phyloP scores from a whole-genome alignment of 192 early-diverging fungal genomes.

The Backusella westeae region DNA sequence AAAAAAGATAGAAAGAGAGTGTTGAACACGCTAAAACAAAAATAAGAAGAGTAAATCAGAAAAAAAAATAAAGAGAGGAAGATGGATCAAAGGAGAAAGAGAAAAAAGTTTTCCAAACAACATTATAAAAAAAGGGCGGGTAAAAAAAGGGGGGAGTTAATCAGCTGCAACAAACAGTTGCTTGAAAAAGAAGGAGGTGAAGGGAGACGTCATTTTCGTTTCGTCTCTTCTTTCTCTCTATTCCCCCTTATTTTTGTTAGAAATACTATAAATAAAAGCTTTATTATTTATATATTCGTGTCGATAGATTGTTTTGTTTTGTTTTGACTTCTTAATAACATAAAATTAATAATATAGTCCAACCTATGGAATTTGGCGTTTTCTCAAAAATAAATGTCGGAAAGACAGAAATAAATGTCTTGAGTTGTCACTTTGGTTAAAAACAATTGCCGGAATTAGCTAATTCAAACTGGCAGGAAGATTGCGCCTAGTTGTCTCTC shows the following conservation, averaged over 20 bases:
- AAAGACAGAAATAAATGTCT: too few species aligned
- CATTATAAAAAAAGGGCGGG: slow-evolving; percentile 9
- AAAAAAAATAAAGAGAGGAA: slow-evolving; percentile 10
- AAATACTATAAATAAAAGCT: neutral
- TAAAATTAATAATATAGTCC: neutral
- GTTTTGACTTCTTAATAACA: too few species aligned
- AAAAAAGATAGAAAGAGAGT: neutral
- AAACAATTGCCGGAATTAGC: too few species aligned
- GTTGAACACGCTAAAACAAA: neutral
- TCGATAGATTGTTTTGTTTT: neutral
- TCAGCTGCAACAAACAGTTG: neutral
- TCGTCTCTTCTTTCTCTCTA: neutral
- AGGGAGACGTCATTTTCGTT: neutral
- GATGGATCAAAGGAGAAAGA: slow-evolving; percentile 6
- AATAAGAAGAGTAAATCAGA: neutral
- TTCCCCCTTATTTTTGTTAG: neutral
- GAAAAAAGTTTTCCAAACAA: neutral
- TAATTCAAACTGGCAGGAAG: too few species aligned
- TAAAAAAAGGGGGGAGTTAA: slow-evolving; percentile 5
- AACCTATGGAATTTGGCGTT: too few species aligned
- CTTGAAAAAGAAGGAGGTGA: slow-evolving; percentile 2
- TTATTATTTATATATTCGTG: neutral
- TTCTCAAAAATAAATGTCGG: too few species aligned
- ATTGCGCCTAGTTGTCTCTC: too few species aligned
- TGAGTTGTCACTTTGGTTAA: too few species aligned